Evolutionary conservation across 1,139 yeast species (phyloP).

Genomic region (Nakaseomyces glabratus): DNA sequence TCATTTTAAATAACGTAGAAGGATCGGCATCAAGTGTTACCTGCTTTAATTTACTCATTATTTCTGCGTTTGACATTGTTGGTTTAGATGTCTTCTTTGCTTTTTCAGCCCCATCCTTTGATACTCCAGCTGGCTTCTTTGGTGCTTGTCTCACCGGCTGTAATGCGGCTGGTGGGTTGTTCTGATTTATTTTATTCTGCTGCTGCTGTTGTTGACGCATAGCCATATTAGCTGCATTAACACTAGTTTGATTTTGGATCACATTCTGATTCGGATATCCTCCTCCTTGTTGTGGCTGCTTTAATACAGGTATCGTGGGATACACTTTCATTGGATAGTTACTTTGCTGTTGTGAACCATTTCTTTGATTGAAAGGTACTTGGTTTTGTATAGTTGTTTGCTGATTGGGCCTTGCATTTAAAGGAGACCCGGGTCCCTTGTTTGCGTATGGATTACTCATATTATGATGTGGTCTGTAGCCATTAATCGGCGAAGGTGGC

Average conservation of each 20-base stretch:
- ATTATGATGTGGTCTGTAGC: slow-evolving; percentile 24
- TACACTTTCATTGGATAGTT: slow-evolving; percentile 24
- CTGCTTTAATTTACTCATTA: slow-evolving; percentile 71
- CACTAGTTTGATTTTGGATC: slow-evolving; percentile 22
- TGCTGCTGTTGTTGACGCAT: slow-evolving; percentile 13
- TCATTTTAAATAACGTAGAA: slow-evolving; percentile 69
- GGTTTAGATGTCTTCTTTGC: slow-evolving; percentile 50
- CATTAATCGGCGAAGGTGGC: slow-evolving; percentile 10
- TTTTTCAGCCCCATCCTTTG: slow-evolving; percentile 31
- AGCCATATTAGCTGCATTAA: slow-evolving; percentile 24
- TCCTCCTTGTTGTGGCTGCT: slow-evolving; percentile 5
- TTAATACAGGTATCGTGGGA: slow-evolving; percentile 16
- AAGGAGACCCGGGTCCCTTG: slow-evolving; percentile 10
- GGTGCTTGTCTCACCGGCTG: slow-evolving; percentile 32
- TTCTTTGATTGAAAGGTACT: slow-evolving; percentile 12
- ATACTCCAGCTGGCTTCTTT: slow-evolving; percentile 28
- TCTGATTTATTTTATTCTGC: slow-evolving; percentile 6
- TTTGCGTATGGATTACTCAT: slow-evolving; percentile 26
- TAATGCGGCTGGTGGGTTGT: slow-evolving; percentile 14
- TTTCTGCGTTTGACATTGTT: slow-evolving; percentile 80
- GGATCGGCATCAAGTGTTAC: slow-evolving; percentile 85
- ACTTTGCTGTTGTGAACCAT: slow-evolving; percentile 12
- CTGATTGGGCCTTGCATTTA: slow-evolving; percentile 4
- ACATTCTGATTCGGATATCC: slow-evolving; percentile 7
- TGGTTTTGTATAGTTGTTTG: slow-evolving; percentile 9